phyloP scores from a whole-genome alignment of 1,284 basidiomycete genomes.

The Porogramme epimiltina region DNA sequence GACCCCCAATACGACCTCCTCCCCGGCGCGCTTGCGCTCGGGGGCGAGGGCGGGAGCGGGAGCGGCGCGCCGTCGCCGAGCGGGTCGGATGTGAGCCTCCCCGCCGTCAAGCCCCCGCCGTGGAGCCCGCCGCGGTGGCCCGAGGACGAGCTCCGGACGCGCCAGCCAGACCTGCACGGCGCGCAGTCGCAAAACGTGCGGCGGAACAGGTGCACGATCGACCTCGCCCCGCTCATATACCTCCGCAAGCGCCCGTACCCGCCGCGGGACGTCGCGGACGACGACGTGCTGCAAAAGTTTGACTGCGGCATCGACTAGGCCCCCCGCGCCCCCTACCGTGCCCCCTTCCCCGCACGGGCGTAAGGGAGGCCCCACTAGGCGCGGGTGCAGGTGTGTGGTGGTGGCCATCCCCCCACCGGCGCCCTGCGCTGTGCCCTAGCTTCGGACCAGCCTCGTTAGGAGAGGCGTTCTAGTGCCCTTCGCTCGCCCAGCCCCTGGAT shows the following conservation, averaged over 20 bases:
- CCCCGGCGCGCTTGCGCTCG: background rate
- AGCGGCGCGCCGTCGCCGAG: background rate
- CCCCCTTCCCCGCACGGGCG: too few relatives aligned
- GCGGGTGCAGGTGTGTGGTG: too few relatives aligned
- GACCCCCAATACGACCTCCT: conserved; percentile 2
- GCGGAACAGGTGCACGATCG: conserved; percentile 9
- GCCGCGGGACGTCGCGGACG: conserved; percentile 20
- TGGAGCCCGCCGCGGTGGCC: conserved; percentile 18
- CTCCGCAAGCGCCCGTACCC: conserved; percentile 21
- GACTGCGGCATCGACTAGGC: conserved; percentile 15
- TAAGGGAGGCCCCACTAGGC: too few relatives aligned
- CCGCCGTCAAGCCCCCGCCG: conserved; percentile 18
- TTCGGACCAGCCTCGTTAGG: too few relatives aligned
- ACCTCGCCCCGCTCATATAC: conserved; percentile 23
- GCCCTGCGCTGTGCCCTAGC: too few relatives aligned
- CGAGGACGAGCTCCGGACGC: conserved; percentile 19
- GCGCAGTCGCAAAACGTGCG: conserved; percentile 6
- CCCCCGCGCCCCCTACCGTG: too few relatives aligned
- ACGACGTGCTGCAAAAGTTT: conserved; percentile 21
- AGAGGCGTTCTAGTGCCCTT: too few relatives aligned
- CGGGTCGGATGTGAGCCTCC: conserved; percentile 9
- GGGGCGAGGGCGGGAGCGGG: background rate
- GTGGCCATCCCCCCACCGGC: too few relatives aligned
- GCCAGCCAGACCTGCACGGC: conserved; percentile 13
- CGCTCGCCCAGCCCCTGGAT: too few relatives aligned